Percentiles rank a stretch among this genome's conserved stretches.
phyloP scores from a whole-genome alignment of 345 rosid species.

The Conringia planisiliqua region DNA sequence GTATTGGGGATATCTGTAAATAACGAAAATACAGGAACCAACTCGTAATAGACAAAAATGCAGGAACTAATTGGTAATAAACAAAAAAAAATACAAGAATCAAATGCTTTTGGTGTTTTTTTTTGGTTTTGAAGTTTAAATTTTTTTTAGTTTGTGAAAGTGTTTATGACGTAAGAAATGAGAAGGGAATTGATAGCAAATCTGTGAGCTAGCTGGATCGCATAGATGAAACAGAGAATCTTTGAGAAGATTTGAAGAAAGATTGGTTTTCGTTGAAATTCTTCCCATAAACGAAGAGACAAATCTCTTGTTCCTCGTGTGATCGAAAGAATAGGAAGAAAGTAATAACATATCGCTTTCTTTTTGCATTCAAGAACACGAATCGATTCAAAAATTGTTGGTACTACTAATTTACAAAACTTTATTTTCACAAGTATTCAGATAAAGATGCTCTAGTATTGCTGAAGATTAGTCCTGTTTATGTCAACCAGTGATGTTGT shows the following conservation, averaged over 20 bases:
- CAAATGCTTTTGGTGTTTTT: neutral
- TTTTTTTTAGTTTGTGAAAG: neutral
- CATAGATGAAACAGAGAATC: constrained; percentile 17
- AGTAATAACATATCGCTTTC: constrained; percentile 4
- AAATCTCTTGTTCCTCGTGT: constrained; percentile 16
- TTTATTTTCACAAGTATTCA: constrained; percentile 1
- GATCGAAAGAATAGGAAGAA: neutral
- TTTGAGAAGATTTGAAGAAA: constrained; percentile 15
- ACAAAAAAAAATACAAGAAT: neutral
- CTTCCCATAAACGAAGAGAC: constrained; percentile 29
- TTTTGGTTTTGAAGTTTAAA: neutral
- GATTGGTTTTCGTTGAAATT: constrained; percentile 17
- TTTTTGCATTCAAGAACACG: neutral
- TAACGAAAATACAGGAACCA: neutral
- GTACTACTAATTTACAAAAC: neutral
- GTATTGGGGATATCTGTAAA: too few relatives aligned
- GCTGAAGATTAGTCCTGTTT: constrained; percentile 17
- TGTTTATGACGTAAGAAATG: constrained; percentile 6
- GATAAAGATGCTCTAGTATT: constrained; percentile 24
- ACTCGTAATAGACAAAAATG: neutral
- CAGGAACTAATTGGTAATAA: neutral
- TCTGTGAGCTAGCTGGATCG: constrained; percentile 23
- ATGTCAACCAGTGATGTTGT: constrained; percentile 12
- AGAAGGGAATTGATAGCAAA: constrained; percentile 18
- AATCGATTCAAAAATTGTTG: constrained; percentile 17